Base-by-base conservation (phyloP, 2,329 filamentous ascomycete genomes). In the Fusarium brachygibbosum region DNA sequence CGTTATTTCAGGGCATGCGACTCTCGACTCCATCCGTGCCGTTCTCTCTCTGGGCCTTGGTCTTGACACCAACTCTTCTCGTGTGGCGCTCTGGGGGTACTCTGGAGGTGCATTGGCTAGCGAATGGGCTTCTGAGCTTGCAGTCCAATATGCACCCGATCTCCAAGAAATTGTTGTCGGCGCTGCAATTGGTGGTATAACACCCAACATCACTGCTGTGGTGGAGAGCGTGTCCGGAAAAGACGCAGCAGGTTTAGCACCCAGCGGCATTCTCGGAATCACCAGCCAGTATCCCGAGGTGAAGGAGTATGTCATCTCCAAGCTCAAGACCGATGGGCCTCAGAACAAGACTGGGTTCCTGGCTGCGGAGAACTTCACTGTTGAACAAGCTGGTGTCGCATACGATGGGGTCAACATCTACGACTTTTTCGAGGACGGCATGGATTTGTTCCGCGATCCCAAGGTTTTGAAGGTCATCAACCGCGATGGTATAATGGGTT, bases 11-110 rank as follows among this genome's bases (percentile, higher is more conserved):
- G 84, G 83, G 0, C 79, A 85, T 42, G 79, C 80, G 0, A 82
- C 80, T 3, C 73, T 85, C 19, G 82, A 86, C 66, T 80, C 80
- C 2, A 71, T 85, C 1, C 82, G 84, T 6, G 83, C 83, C 2
- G 78, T 81, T 1, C 67, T 81, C 16, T 72, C 74, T 6, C 72
- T 76, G 5, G 74, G 74, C 1, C 60, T 83, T 9, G 84, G 70
- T 1, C 70, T 78, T 5, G 52, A 69, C 42, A 42, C 41, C 0
- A 45, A 42, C 0, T 21, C 25, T 2, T 74, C 80, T 0, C 75
- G 71, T 5, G 76, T 81, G 32, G 81, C 82, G 0, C 75, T 87
- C 11, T 88, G 85, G 84, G 87, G 87, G 0, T 88, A 88, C 70
- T 86, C 83, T 1, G 87, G 87, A 4, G 86, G 86, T 6, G 81